Conservation (phyloP, 1,284 basidiomycete genomes). For the Ceratorhiza oryzae-sativae region DNA sequence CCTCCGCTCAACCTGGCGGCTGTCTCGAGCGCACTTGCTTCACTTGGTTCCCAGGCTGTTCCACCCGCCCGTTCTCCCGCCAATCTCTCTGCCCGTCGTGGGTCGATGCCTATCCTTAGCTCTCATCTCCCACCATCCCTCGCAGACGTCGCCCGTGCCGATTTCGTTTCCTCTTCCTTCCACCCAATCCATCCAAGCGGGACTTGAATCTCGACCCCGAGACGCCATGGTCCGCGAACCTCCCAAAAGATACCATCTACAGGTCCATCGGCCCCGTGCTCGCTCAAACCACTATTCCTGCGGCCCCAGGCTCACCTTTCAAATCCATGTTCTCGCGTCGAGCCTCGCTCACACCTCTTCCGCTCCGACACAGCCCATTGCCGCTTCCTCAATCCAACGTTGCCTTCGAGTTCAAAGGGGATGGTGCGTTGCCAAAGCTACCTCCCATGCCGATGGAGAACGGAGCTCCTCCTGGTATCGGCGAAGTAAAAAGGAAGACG, state of each 20-base stretch:
- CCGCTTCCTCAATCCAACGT: constrained; percentile 25
- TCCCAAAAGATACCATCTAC: constrained; percentile 35
- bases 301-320: constrained; percentile 23
- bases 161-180: constrained; percentile 37
- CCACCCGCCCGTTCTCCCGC: background rate
- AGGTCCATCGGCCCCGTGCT: constrained; percentile 12
- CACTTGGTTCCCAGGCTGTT: constrained; percentile 1
- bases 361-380: constrained; percentile 22
- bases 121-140: constrained; percentile 18
- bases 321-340: constrained; percentile 35
- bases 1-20: constrained; percentile 36
- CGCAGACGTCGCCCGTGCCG: constrained; percentile 27
- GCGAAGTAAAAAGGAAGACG: constrained; percentile 20
- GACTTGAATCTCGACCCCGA: constrained; percentile 37
- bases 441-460: constrained; percentile 34
- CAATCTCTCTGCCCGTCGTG: constrained; percentile 9
- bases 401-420: constrained; percentile 29
- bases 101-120: constrained; percentile 8
- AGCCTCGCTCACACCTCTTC: constrained; percentile 25
- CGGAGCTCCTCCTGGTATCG: constrained; percentile 9
- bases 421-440: constrained; percentile 29
- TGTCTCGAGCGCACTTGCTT: constrained; percentile 18
- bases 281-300: background rate
- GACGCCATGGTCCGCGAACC: constrained; percentile 37
- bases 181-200: constrained; percentile 34